Evolutionary conservation across 164 flowering plant genomes (phyloP), one percentile per base, ranked within the genome.

Genomic region (Magnolia kwangsiensis): DNA sequence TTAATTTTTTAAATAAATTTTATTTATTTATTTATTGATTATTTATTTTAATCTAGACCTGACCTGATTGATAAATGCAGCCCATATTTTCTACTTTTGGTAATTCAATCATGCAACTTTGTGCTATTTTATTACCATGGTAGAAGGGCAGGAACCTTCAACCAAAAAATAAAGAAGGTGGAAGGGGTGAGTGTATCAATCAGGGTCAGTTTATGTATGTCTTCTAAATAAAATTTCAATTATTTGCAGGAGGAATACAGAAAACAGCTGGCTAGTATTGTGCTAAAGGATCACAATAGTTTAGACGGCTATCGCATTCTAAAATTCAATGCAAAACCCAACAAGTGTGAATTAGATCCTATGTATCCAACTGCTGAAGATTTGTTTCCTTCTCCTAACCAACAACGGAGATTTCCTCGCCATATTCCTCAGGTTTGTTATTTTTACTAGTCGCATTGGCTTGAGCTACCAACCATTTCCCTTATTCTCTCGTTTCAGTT

Each of bases 381-480:
- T 66, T 66, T 66, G 69, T 24, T 20, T 24, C 31, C 69, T 21
- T 29, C 23, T 66, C 31, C 71, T 20, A 71, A 50, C 19, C 45
- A n/a, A 20, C 16, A 50, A 50, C 55, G n/a, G 16, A 8, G 29
- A 49, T 18, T 49, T n/a, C 59, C 1, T 71, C 61, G 72, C 3
- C 69, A 75, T 50, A 75, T 75, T 66, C 77, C 77, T 67, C 77
- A 51, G 71, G 77, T 75, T 19, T 21, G 51, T 18, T 8, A 7
- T 24, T 61, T 0, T 18, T 13, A 9, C 4, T 11, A 55, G 11
- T 16, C 4, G 19, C 50, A 71, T 50, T 71, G 58, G 9, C 13
- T 45, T 49, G 21, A 55, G 20, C 21, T 23, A 11, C 19, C 66
- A 29, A 14, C 14, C 9, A 13, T 27, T 11, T 55, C 13, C 21